These are phyloP conservation scores for Chaetomium globosum DNA, from an alignment of 2,329 filamentous ascomycete genomes.

Conservation along the genomic window DNA sequence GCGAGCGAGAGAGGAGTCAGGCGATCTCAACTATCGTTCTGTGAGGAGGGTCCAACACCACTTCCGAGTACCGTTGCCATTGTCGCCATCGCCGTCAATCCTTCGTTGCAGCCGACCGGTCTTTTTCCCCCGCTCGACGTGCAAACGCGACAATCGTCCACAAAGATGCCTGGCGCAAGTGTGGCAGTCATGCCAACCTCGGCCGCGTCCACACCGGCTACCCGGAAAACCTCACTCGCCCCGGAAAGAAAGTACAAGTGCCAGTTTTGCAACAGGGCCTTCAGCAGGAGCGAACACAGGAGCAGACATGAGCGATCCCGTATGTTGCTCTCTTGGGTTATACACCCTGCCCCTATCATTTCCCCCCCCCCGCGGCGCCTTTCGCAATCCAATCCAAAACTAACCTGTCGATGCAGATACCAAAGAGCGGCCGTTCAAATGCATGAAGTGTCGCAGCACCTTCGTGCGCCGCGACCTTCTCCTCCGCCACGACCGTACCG, in stretches of 20 bases:
- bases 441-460: conserved; percentile 95
- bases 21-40: conserved; percentile 65
- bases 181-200: conserved; percentile 66
- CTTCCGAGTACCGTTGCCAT: conserved; percentile 42
- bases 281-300: conserved; percentile 95
- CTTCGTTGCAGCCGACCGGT: conserved; percentile 29
- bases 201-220: conserved; percentile 68
- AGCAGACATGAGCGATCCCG: conserved; percentile 96
- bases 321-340: conserved; percentile 60
- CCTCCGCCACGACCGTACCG: conserved; percentile 94
- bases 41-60: conserved; percentile 42
- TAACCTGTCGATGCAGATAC: conserved; percentile 68
- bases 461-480: conserved; percentile 97
- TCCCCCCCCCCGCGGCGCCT: not conserved
- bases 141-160: conserved; percentile 43
- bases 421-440: conserved; percentile 98
- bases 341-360: conserved; percentile 12
- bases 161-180: conserved; percentile 71
- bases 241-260: conserved; percentile 99
- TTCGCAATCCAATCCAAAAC: conserved; percentile 4
- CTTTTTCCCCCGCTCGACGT: conserved; percentile 22
- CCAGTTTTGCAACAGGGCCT: conserved; percentile 96
- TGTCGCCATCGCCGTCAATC: conserved; percentile 40
- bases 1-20: conserved; percentile 60
- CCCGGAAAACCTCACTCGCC: conserved; percentile 73